phyloP scores from a whole-genome alignment of 495 filamentous ascomycete species.

The Cercophora sp. region DNA sequence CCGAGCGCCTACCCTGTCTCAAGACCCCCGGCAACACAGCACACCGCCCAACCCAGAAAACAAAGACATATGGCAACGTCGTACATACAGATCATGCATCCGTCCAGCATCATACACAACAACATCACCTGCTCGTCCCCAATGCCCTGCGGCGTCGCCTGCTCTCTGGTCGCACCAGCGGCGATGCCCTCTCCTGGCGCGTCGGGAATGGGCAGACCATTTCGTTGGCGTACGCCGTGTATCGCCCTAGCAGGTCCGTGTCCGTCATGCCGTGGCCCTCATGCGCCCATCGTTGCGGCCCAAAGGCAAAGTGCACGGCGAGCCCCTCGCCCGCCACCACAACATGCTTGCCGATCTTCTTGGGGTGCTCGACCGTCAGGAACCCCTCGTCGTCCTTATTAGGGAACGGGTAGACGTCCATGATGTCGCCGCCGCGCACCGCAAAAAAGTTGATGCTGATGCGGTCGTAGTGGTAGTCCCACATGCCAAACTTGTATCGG shows the following conservation, averaged over 20 bases:
- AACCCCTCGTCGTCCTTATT: background rate
- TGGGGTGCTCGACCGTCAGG: background rate
- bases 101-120: too few relatives aligned
- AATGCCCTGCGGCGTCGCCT: background rate
- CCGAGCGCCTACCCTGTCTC: too few relatives aligned
- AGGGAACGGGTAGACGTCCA: background rate
- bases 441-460: background rate
- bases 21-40: too few relatives aligned
- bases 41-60: too few relatives aligned
- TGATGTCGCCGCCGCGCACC: background rate
- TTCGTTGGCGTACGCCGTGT: background rate
- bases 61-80: too few relatives aligned
- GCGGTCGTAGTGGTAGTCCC: slow-evolving; percentile 1
- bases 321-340: background rate
- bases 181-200: too few relatives aligned
- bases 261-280: background rate
- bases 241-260: background rate
- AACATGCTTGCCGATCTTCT: background rate
- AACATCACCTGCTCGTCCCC: background rate
- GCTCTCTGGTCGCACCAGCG: too few relatives aligned
- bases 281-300: background rate
- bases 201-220: background rate
- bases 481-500: background rate
- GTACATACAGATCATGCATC: too few relatives aligned
- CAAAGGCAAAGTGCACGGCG: background rate